These are phyloP conservation scores for Penicillium diatomitis DNA, from an alignment of 495 filamentous ascomycete genomes.

Conservation along the genomic window DNA sequence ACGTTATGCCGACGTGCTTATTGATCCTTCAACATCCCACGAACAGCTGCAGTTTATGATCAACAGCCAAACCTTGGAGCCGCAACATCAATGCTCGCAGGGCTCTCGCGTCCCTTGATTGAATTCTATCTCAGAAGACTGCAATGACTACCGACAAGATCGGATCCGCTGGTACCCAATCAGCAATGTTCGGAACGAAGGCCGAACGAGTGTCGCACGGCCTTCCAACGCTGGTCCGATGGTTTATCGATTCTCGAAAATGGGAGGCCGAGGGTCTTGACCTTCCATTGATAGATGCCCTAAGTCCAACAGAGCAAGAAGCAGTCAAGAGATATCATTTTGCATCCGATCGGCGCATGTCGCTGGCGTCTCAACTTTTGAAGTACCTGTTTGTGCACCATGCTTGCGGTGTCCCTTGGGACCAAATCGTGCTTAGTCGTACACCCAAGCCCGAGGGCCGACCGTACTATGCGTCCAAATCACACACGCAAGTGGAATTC, in stretches of 20 bases:
- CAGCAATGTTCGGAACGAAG: neutral
- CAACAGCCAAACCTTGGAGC: too few species aligned
- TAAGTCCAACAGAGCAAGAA: slow-evolving; percentile 27
- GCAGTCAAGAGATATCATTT: slow-evolving; percentile 30
- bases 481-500: slow-evolving; percentile 51
- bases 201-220: neutral
- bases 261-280: slow-evolving; percentile 20
- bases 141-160: slow-evolving; percentile 10
- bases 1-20: too few species aligned
- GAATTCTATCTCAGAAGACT: neutral
- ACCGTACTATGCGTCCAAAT: slow-evolving; percentile 47
- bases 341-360: slow-evolving; percentile 36
- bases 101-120: neutral
- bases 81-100: neutral
- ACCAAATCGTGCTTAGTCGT: slow-evolving; percentile 48
- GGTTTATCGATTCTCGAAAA: slow-evolving; percentile 38
- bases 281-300: slow-evolving; percentile 29
- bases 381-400: slow-evolving; percentile 67
- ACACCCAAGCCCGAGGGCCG: slow-evolving; percentile 50
- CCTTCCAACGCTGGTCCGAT: slow-evolving; percentile 22
- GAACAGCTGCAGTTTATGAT: too few species aligned
- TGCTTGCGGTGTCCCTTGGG: slow-evolving; percentile 57
- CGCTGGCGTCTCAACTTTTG: slow-evolving; percentile 64
- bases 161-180: slow-evolving; percentile 1
- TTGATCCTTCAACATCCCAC: too few species aligned